phyloP scores from a whole-genome alignment of 2,329 filamentous ascomycete genomes.

The Trichoderma sp. region DNA sequence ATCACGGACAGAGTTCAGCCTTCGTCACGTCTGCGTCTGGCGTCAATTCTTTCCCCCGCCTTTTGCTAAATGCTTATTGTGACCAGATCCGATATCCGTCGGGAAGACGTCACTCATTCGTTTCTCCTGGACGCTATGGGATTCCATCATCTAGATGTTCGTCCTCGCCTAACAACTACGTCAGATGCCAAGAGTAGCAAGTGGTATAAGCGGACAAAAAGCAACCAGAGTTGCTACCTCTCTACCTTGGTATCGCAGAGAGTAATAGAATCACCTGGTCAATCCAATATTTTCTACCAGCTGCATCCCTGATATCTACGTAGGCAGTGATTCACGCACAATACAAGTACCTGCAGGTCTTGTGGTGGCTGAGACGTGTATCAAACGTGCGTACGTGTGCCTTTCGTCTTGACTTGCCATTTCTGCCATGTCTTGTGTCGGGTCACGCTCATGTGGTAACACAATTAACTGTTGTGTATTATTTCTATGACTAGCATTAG shows the following conservation, averaged over 20 bases:
- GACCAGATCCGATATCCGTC: not conserved
- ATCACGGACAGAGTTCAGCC: not conserved
- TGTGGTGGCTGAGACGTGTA: constrained; percentile 8
- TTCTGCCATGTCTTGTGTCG: not conserved
- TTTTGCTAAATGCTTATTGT: not conserved
- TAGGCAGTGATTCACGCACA: not conserved
- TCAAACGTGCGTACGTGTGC: not conserved
- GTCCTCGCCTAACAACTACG: not conserved
- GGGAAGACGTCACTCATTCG: not conserved
- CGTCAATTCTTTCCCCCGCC: not conserved
- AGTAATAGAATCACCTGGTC: too few species aligned
- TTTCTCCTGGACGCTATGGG: not conserved
- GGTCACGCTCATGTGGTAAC: not conserved
- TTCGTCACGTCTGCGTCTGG: not conserved
- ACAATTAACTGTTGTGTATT: not conserved
- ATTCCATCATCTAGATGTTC: not conserved
- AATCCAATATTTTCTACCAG: not conserved
- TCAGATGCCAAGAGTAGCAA: not conserved
- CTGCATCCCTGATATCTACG: not conserved
- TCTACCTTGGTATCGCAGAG: not conserved
- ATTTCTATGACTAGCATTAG: not conserved
- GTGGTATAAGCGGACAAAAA: not conserved
- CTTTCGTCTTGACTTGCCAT: constrained; percentile 14
- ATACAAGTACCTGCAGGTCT: not conserved
- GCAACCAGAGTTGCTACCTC: not conserved